A percentile compares a stretch with the other conserved stretches of the same genome.
Evolutionary conservation across 2,329 filamentous ascomycete genomes (phyloP).

Genomic region (Phyllosticta citribraziliensis): DNA sequence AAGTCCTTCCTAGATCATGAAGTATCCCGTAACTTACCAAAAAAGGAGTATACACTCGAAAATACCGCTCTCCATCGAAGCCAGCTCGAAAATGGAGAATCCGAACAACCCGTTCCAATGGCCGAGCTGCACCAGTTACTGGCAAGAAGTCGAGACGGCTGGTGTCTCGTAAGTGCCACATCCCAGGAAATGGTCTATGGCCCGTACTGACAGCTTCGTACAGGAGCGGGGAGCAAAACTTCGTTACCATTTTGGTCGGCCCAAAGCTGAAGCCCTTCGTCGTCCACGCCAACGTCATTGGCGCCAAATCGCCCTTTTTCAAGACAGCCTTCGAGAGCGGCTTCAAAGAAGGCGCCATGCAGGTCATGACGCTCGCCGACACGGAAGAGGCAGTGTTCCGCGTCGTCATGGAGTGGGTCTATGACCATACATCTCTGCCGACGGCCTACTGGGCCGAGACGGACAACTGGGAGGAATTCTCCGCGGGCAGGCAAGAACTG

Average conservation of each 20-base stretch:
- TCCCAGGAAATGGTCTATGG: not conserved
- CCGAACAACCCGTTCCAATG: too few relatives aligned
- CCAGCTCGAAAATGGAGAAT: too few relatives aligned
- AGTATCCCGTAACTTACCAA: too few relatives aligned
- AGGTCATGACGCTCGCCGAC: not conserved
- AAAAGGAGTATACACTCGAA: too few relatives aligned
- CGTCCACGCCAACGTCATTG: not conserved
- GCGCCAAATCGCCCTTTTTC: not conserved
- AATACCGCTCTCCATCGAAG: too few relatives aligned
- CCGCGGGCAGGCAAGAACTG: not conserved
- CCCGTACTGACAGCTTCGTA: not conserved
- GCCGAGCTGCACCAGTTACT: too few relatives aligned
- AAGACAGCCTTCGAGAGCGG: not conserved
- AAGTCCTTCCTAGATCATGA: too few relatives aligned
- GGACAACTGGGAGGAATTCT: not conserved
- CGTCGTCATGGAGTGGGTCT: not conserved
- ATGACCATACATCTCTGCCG: too few relatives aligned
- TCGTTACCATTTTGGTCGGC: not conserved
- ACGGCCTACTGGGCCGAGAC: not conserved
- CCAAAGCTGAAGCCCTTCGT: not conserved
- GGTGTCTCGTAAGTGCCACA: not conserved
- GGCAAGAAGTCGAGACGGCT: too few relatives aligned
- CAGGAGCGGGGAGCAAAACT: not conserved
- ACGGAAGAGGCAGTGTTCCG: not conserved
- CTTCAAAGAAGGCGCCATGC: not conserved